Evolutionary conservation across 495 filamentous ascomycete species (phyloP).

Genomic region (Hypoxylon perforatum): DNA sequence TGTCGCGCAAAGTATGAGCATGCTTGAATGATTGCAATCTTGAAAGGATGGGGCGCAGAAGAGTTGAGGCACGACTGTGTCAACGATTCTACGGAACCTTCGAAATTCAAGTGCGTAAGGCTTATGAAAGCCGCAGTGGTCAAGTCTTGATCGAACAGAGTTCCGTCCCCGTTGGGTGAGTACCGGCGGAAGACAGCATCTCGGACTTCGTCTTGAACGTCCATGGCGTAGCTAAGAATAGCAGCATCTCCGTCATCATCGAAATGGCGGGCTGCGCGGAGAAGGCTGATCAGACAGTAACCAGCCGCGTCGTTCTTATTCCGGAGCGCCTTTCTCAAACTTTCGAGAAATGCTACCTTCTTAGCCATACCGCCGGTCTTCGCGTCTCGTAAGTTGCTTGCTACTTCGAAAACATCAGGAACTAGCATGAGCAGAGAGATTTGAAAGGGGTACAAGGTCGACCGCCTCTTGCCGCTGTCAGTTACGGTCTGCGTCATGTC

Average conservation of each 20-base stretch:
- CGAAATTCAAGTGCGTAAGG: constrained; percentile 67
- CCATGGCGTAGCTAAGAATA: constrained; percentile 70
- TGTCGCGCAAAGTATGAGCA: constrained; percentile 66
- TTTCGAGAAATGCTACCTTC: constrained; percentile 70
- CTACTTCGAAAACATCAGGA: constrained; percentile 73
- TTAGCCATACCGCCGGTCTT: constrained; percentile 68
- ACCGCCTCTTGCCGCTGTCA: constrained; percentile 63
- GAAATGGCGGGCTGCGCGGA: constrained; percentile 70
- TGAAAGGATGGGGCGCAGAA: constrained; percentile 67
- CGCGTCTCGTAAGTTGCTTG: constrained; percentile 68
- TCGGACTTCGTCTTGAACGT: constrained; percentile 71
- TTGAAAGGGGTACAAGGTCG: constrained; percentile 69
- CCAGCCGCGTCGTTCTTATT: constrained; percentile 69
- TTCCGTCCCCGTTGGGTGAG: constrained; percentile 55
- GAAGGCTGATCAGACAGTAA: constrained; percentile 69
- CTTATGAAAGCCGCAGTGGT: constrained; percentile 74
- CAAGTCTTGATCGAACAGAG: constrained; percentile 65
- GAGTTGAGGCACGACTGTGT: constrained; percentile 63
- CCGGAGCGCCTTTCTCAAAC: constrained; percentile 66
- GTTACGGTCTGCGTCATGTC: constrained; percentile 69
- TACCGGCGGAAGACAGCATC: constrained; percentile 70
- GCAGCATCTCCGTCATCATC: constrained; percentile 68
- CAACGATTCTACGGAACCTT: constrained; percentile 63
- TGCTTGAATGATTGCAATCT: constrained; percentile 68
- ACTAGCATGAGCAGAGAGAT: constrained; percentile 68